A percentile compares a stretch with the other conserved stretches of the same genome.
Evolutionary conservation across 169 alveolate species (phyloP).

Genomic region (Plasmodium knowlesi): DNA sequence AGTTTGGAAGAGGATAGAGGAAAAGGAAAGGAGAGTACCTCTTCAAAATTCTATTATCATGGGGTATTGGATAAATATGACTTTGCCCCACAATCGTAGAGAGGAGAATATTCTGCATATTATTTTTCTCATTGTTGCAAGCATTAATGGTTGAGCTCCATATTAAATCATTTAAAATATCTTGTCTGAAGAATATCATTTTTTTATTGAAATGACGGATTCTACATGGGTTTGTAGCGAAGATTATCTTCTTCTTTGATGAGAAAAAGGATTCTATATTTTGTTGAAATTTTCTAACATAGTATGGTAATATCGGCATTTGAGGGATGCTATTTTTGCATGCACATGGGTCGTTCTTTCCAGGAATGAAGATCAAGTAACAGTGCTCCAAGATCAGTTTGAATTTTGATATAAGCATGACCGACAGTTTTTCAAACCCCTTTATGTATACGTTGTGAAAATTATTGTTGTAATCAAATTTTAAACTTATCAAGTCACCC

Average conservation of each 20-base stretch:
- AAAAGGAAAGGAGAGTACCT: conserved; percentile 79
- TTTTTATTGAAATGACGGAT: conserved; percentile 79
- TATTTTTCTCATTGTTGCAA: conserved; percentile 43
- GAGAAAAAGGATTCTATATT: conserved; percentile 56
- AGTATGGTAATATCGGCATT: conserved; percentile 78
- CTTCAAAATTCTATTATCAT: conserved; percentile 75
- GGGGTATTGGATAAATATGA: conserved; percentile 83
- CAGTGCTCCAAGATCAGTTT: conserved; percentile 61
- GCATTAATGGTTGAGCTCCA: conserved; percentile 75
- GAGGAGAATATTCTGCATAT: conserved; percentile 30
- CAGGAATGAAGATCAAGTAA: conserved; percentile 82
- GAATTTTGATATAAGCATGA: conserved; percentile 45
- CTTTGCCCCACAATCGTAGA: conserved; percentile 81
- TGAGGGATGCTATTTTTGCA: conserved; percentile 81
- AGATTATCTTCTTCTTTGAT: conserved; percentile 51
- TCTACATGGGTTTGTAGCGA: conserved; percentile 83
- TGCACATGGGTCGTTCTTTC: conserved; percentile 82
- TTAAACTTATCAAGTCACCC: conserved; percentile 80
- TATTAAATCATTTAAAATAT: conserved; percentile 77
- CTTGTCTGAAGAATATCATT: conserved; percentile 81
- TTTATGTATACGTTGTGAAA: conserved; percentile 52
- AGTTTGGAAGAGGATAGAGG: conserved; percentile 80
- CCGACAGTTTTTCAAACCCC: conserved; percentile 70
- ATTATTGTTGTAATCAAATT: conserved; percentile 48
- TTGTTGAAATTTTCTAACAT: conserved; percentile 73